Conservation (phyloP, 176 grass and related monocot genomes). For the Alloteropsis semialata region DNA sequence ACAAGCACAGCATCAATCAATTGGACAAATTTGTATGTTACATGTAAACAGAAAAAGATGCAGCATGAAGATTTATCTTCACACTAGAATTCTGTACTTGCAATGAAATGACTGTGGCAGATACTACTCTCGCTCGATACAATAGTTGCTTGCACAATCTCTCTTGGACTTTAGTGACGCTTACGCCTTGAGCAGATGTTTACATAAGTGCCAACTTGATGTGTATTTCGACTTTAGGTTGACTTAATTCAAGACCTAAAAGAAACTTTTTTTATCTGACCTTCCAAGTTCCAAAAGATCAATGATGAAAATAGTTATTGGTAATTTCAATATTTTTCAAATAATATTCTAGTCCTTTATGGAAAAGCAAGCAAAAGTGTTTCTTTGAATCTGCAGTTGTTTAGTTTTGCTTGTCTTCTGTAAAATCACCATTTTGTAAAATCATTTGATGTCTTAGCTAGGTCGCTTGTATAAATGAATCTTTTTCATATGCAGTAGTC, state of each 20-base stretch:
- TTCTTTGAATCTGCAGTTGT: not conserved
- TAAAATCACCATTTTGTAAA: not conserved
- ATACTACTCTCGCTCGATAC: not conserved
- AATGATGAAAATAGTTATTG: not conserved
- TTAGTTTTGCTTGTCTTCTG: not conserved
- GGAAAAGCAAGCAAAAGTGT: not conserved
- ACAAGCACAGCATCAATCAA: not conserved
- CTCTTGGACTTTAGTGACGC: not conserved
- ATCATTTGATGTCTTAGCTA: not conserved
- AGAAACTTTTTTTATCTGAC: not conserved
- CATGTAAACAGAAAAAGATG: not conserved
- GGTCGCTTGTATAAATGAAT: not conserved
- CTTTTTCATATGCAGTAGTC: not conserved
- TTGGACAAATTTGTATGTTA: not conserved
- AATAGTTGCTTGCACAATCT: not conserved
- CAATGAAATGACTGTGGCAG: not conserved
- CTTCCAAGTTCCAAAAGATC: not conserved
- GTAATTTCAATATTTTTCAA: not conserved
- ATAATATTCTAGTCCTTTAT: not conserved
- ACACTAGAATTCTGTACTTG: not conserved
- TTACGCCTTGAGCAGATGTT: constrained; percentile 9
- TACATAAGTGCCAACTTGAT: constrained; percentile 58
- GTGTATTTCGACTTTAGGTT: not conserved
- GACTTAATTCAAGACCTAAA: not conserved
- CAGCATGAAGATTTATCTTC: not conserved